Evolutionary conservation across 495 filamentous ascomycete species (phyloP), one percentile per base, ranked within the genome.

Genomic region (Penicillium fimorum): DNA sequence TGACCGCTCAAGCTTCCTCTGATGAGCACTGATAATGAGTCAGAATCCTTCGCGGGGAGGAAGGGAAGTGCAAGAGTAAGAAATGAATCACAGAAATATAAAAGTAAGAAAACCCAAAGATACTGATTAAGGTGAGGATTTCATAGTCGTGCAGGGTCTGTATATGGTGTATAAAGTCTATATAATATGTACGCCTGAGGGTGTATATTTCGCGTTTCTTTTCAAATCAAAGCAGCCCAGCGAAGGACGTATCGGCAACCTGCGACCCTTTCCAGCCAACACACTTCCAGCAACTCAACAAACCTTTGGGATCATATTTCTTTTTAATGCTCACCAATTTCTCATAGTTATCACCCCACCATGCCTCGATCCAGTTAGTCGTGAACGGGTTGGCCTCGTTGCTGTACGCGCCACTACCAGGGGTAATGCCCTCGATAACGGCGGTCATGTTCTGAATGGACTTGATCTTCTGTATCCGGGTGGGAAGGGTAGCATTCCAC

Each of bases 331-430:
- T 38, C 35, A 17, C 15, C 35, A 38, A 38, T 9, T 17, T 38
- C 35, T n/a, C n/a, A 8, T 38, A 38, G 35, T 38, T 38, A 38
- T 38, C 35, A 17, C 35, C 35, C 35, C 35, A 38, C 35, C 35
- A 83, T 7, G 74, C 71, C 40, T 74, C 53, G 47, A 72, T 66
- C 70, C 75, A 82, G 13, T 73, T 66, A 40, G 64, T 55, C 29
- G 78, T 79, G 46, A 75, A 75, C 3, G 66, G 55, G 47, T 79
- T 75, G 0, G 69, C 78, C 63, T 82, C 76, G 50, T 80, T 81
- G 35, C 69, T 56, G 56, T 81, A 80, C 5, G 74, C 63, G 5
- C 77, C 78, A 48, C 73, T 71, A 43, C 69, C 64, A 18, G 70
- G 72, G 12, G 77, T 78, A 24, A 80, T 56, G 2, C 67, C 56